Base-by-base conservation (phyloP, 352 stramenopile species). In the Pythium aphanidermatum region DNA sequence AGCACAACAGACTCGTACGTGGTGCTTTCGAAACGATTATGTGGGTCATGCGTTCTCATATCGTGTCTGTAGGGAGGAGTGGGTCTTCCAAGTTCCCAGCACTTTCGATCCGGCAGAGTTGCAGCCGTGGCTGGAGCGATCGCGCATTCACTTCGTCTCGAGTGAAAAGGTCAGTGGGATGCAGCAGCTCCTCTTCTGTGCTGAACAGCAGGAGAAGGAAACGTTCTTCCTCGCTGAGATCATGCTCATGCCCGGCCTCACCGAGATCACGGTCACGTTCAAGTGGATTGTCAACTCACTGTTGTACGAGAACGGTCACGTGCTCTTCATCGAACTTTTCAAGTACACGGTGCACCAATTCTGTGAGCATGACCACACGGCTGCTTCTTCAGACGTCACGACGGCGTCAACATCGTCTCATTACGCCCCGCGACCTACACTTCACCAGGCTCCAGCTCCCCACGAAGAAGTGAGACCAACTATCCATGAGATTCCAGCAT, bases 201-300 rank as follows among this genome's bases (percentile, higher is more conserved):
- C 80, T 10, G 76, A 90, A 41, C 83, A 93, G 81, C 65, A 75
- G 62, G 68, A 62, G 6, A 84, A 90, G 38, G 74, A 73, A 34
- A 91, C 80, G 10, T 50, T 88, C n/a, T 95, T 89, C 51, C 55
- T 95, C 52, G 68, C 86, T 3, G 78, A 92, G 38, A 70, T 95
- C 29, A 71, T 72, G 33, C 55, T 92, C 13, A 86, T 91, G 64
- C 78, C 82, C 2, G 79, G 77, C 6, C 63, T 86, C 17, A 67
- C 71, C 2, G 83, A 92, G 31, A 74, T 92, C 61, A 89, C 76
- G 2, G 74, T 88, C 36, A 92, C 83, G 14, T 64, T 92, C 35
- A 95, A 95, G 62, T 92, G 83, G 76, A 87, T 95, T 60, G 80
- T 92, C 34, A 87, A 89, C 46, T 90, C 78, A 30, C 39, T 95